Base-by-base conservation (phyloP, 2,329 filamentous ascomycete genomes). In the Alternaria gansuensis region DNA sequence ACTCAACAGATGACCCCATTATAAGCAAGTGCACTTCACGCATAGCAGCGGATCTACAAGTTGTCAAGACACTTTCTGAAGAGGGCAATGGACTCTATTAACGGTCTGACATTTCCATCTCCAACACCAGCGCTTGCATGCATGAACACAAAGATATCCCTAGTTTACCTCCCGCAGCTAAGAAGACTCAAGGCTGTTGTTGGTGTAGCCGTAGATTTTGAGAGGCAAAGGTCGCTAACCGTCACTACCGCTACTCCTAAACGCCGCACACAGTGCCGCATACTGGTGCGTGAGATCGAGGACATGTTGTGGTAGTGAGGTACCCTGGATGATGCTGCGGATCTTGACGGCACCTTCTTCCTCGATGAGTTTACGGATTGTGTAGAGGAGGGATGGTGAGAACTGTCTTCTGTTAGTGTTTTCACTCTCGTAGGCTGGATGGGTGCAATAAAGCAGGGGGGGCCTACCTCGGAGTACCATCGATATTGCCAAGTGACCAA, bases 261-360 rank as follows among this genome's bases (percentile, higher is more conserved):
- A 99, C 0, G 92, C 93, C 21, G 94, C 93, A 76, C 95, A 99
- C 34, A 99, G 83, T 56, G 92, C 92, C 21, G 94, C 95, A 75
- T 99, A 99, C 75, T 97, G 91, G 78, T 99, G 94, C 26, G 95
- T 98, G 59, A 99, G 82, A 75, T 98, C 94, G 54, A 98, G 84
- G 37, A 99, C 93, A 59, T 91, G 89, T 79, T 98, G 95, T 10
- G 94, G 93, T 62, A 99, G 81, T 76, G 91, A 97, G 3, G 94
- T 98, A 2, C 94, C 93, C 79, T 99, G 95, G 53, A 99, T 93
- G 74, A 99, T 97, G 77, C 93, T 97, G 74, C 95, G 87, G 54
- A 99, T 91, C 81, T 99, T 99, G 77, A 99, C 92, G 1, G 94
- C 94, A 58, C 95, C 95, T 79, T 99, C 95, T 67, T 97, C 93